Evolutionary conservation across 1,284 basidiomycete species (phyloP).

Genomic region (Irpex sp.): DNA sequence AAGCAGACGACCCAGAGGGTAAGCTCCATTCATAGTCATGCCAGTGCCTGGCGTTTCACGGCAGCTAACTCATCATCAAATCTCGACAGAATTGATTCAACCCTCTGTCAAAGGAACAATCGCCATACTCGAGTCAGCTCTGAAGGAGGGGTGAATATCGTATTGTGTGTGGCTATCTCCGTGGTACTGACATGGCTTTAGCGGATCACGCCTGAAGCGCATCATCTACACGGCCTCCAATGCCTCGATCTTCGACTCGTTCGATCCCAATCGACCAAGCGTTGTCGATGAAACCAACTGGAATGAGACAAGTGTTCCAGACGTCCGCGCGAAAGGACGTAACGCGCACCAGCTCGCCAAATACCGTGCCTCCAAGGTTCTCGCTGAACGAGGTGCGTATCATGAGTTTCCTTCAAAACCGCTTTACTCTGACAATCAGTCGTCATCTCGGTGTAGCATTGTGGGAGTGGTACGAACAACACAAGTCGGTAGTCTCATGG

Average conservation of each 20-base stretch:
- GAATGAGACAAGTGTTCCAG: slow-evolving; percentile 53
- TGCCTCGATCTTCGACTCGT: neutral
- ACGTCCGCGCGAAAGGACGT: slow-evolving; percentile 48
- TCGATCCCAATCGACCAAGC: neutral
- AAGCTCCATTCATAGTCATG: slow-evolving; percentile 24
- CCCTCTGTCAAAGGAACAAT: slow-evolving; percentile 58
- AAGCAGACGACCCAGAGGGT: slow-evolving; percentile 28
- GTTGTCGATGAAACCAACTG: slow-evolving; percentile 45
- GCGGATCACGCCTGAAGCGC: slow-evolving; percentile 19
- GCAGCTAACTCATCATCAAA: no score
- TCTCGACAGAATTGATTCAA: slow-evolving; percentile 8
- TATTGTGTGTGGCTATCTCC: slow-evolving; percentile 34
- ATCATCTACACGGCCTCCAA: slow-evolving; percentile 23
- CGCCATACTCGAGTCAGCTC: slow-evolving; percentile 29
- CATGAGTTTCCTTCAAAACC: neutral
- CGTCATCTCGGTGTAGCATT: neutral
- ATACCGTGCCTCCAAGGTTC: slow-evolving; percentile 62
- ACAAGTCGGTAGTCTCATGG: neutral
- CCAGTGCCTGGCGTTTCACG: slow-evolving; percentile 22
- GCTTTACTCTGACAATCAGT: neutral
- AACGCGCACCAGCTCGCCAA: slow-evolving; percentile 39
- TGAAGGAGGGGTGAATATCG: neutral
- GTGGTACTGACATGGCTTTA: slow-evolving; percentile 37
- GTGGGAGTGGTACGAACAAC: neutral
- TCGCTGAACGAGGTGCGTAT: slow-evolving; percentile 49